Evolutionary conservation across 352 stramenopile genomes (phyloP).

Genomic region (Pythium folliculosum): DNA sequence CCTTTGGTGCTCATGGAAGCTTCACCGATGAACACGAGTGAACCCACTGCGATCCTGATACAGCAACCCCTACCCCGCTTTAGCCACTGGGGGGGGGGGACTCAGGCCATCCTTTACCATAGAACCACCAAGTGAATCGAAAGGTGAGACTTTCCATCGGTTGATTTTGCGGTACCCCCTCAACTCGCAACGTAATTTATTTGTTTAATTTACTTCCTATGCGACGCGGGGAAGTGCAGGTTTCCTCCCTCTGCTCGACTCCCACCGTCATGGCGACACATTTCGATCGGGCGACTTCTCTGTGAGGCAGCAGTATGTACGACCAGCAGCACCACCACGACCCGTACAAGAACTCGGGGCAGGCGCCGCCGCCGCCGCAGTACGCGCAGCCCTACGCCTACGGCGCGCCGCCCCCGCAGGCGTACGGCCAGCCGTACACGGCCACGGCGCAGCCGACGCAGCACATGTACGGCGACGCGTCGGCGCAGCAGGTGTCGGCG

Average conservation of each 20-base stretch:
- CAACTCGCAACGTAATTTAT: background rate
- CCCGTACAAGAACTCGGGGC: constrained; percentile 31
- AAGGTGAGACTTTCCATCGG: background rate
- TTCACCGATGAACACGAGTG: background rate
- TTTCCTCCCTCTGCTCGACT: background rate
- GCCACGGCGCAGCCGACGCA: constrained; percentile 26
- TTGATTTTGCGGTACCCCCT: background rate
- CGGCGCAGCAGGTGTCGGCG: constrained; percentile 50
- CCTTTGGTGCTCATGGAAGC: background rate
- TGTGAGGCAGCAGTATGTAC: constrained; percentile 42
- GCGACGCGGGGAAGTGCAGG: background rate
- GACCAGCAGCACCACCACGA: constrained; percentile 36
- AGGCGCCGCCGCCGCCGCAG: constrained; percentile 13
- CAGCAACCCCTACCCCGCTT: constrained; percentile 1
- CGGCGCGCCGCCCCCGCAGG: background rate
- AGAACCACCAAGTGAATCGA: background rate
- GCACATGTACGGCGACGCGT: constrained; percentile 28
- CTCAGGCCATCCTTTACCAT: background rate
- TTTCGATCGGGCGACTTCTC: constrained; percentile 1
- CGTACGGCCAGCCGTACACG: constrained; percentile 26
- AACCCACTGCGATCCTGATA: constrained; percentile 5
- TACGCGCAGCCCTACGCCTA: constrained; percentile 21
- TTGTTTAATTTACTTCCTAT: background rate
- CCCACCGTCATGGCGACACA: background rate
- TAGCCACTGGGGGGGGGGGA: background rate